Base-by-base conservation (phyloP, 1,284 basidiomycete genomes). In the Tilletia caries region DNA sequence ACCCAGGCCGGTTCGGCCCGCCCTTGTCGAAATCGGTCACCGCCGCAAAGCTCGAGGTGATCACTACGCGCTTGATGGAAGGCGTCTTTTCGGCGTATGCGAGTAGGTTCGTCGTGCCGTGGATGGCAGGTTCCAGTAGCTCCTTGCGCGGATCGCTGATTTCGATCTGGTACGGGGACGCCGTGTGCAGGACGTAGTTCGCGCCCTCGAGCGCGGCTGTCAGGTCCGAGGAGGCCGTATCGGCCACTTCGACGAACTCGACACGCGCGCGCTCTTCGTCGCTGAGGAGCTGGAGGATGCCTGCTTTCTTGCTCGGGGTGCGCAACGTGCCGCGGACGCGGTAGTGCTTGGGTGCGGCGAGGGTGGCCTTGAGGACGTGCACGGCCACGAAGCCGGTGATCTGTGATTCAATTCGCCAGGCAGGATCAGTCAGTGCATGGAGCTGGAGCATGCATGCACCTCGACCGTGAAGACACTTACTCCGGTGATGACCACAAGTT, bases 71-170 rank as follows among this genome's bases (percentile, higher is more conserved):
- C 67, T 79, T 75, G 33, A 82, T 77, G 41, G 70, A 72, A 34
- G 70, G 70, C 27, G 72, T 73, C 64, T 77, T 72, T 52, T 77
- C 75, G 12, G 81, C 81, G 32, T 75, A 77, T 4, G 73, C 70
- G 10, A 83, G 70, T 3, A 84, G 69, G 29, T 78, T 76, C 29
- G 83, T 71, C 0, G 82, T 84, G 1, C 83, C 83, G 50, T 83
- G 76, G 41, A 84, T 72, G 12, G 83, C 83, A 0, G 83, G 83
- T 23, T 74, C 71, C 54, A 84, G 76, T 54, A 84, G 74, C 66
- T 84, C 81, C 34, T 73, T 72, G 68, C 79, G 77, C 18, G 81
- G 76, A 67, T 84, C 83, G 37, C 74, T 66, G 18, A 81, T 76
- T 29, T 76, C 71, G 62, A 78, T 68, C 65, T 80, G 75, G 71